A percentile compares a stretch with the other conserved stretches of the same genome.
Evolutionary conservation across 345 rosid species (phyloP).

Genomic region (Draba incana): DNA sequence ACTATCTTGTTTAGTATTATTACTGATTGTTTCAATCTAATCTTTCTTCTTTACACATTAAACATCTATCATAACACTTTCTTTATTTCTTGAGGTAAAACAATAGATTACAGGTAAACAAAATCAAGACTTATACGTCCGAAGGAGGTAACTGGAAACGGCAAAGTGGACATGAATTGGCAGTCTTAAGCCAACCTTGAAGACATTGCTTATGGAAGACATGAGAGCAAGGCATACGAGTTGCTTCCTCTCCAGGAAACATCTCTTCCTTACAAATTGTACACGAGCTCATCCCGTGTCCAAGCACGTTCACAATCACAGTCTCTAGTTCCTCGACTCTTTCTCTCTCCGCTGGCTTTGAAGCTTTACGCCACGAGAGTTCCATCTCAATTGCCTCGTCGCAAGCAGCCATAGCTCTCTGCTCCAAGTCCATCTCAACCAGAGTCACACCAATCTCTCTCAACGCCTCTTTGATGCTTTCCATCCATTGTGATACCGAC

Average conservation of each 20-base stretch:
- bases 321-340: slow-evolving; percentile 19
- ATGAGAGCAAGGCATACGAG: slow-evolving; percentile 20
- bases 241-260: slow-evolving; percentile 19
- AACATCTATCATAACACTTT: neutral
- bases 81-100: no score
- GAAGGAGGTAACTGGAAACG: slow-evolving; percentile 11
- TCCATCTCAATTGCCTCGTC: slow-evolving; percentile 4
- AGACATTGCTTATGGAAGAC: slow-evolving; percentile 13
- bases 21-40: neutral
- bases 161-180: slow-evolving; percentile 24
- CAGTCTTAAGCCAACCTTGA: slow-evolving; percentile 13
- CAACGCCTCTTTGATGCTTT: slow-evolving; percentile 15
- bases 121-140: neutral
- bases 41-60: neutral
- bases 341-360: slow-evolving; percentile 1
- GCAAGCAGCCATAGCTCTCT: neutral
- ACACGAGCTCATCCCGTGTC: slow-evolving; percentile 8
- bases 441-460: neutral
- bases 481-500: neutral
- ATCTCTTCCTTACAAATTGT: neutral
- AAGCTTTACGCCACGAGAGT: neutral
- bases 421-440: neutral
- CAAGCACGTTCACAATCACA: slow-evolving; percentile 3
- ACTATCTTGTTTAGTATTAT: slow-evolving; percentile 50
- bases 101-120: no score